Base-by-base conservation (phyloP, 441 rosid species). In the Populus hybrid region DNA sequence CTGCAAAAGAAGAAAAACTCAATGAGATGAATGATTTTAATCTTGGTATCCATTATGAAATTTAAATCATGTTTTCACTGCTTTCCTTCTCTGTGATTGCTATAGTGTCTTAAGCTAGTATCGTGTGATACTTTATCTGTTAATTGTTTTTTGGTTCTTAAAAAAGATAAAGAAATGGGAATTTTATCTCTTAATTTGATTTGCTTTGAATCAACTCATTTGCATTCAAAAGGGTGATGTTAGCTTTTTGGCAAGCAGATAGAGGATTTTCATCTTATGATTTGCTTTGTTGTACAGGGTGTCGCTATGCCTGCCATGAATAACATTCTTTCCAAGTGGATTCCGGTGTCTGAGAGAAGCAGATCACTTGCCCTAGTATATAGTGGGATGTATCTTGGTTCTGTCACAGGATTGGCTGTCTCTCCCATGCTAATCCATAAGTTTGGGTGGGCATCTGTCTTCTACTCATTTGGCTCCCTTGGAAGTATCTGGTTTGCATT, bases 231-330 rank as follows among this genome's bases (percentile, higher is more conserved):
- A 64, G 46, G 9, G 64, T 53, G 38, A 42, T 59, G 8, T 38
- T 76, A 74, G 57, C 77, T 34, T 46, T 78, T 68, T 30, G 57
- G 66, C 50, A 24, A 79, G 77, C 34, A 53, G 57, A 63, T 9
- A 10, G 65, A 71, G 16, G 70, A 40, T 28, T 76, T 46, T 83
- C 72, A 78, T 46, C 18, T 79, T 71, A 69, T 71, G 76, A 75
- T 69, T 69, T 82, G 63, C 75, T 9, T 75, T 85, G 78, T 34
- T 79, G 28, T 80, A 11, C 91, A 95, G 99, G 99, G 99, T 81
- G 99, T 95, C 82, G 99, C 99, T 67, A 95, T 95, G 99, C 99
- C 99, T 82, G 98, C 99, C 67, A 95, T 95, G 99, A 95, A 95
- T 88, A 95, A 94, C 89, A 82, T 95, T 77, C 90, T 95, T 78